phyloP scores from a whole-genome alignment of 2,329 filamentous ascomycete species.

The Calonectria hongkongensis region DNA sequence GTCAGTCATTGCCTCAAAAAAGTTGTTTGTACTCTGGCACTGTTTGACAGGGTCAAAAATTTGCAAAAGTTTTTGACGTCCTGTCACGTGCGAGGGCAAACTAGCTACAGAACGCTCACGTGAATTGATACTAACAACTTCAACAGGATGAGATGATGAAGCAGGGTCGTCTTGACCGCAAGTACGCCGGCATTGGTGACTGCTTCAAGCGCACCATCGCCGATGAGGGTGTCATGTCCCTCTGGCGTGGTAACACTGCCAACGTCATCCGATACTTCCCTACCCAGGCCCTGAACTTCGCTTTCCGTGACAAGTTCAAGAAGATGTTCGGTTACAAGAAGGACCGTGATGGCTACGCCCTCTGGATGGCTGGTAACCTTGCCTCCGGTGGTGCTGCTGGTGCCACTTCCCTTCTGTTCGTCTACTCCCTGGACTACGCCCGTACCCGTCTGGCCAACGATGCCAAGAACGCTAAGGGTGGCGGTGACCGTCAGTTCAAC shows the following conservation, averaged over 20 bases:
- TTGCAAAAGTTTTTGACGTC: neutral
- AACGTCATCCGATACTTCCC: conserved; percentile 99
- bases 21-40: neutral
- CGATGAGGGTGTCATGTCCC: conserved; percentile 93
- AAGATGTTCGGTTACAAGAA: conserved; percentile 99
- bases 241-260: conserved; percentile 99
- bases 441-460: conserved; percentile 99
- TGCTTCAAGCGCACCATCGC: conserved; percentile 95
- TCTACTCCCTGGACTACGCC: conserved; percentile 99
- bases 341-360: conserved; percentile 97
- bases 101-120: neutral
- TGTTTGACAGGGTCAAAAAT: neutral
- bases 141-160: conserved; percentile 99
- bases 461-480: conserved; percentile 97
- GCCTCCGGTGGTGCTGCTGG: conserved; percentile 99
- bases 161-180: conserved; percentile 97
- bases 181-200: conserved; percentile 94
- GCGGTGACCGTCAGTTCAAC: conserved; percentile 99
- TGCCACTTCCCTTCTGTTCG: conserved; percentile 99
- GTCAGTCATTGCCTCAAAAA: conserved; percentile 72
- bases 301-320: conserved; percentile 99
- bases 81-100: conserved; percentile 33
- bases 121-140: conserved; percentile 56
- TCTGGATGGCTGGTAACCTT: conserved; percentile 99
- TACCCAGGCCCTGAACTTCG: conserved; percentile 99